These are phyloP conservation scores for Umbelopsis sp. DNA, from an alignment of 192 early-diverging fungal genomes.

Conservation along the genomic window DNA sequence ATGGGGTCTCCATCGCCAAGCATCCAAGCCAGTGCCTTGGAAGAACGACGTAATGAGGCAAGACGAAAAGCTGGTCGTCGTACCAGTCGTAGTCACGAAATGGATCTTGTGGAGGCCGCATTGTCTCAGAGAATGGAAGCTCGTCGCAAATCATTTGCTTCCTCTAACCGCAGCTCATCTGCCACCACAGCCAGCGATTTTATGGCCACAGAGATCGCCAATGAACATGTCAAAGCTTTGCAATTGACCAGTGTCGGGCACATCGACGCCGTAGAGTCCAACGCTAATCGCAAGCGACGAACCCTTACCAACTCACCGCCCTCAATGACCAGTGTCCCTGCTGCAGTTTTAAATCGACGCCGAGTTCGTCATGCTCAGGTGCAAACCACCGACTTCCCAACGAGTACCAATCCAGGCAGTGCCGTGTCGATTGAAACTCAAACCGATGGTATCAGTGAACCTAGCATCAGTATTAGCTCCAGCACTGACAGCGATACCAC, in stretches of 20 bases:
- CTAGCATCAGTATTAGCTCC: neutral
- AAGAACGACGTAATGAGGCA: slow-evolving; percentile 16
- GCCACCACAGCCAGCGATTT: slow-evolving; percentile 25
- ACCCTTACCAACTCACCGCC: neutral
- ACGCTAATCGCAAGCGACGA: slow-evolving; percentile 3
- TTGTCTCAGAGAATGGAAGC: slow-evolving; percentile 32
- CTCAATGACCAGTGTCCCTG: neutral
- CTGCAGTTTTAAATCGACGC: slow-evolving; percentile 15
- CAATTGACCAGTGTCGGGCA: slow-evolving; percentile 14
- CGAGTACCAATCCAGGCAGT: neutral
- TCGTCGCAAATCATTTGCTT: slow-evolving; percentile 21
- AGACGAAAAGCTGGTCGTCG: slow-evolving; percentile 5
- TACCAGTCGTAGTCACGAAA: slow-evolving; percentile 13
- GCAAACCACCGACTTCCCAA: slow-evolving; percentile 24
- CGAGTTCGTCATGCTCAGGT: slow-evolving; percentile 37
- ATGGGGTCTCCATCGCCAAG: neutral
- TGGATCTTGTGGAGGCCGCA: slow-evolving; percentile 38
- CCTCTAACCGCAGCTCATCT: slow-evolving; percentile 1
- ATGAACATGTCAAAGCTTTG: slow-evolving; percentile 37
- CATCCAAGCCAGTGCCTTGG: neutral
- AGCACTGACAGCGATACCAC: neutral
- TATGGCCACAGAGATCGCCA: slow-evolving; percentile 24
- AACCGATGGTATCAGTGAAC: neutral
- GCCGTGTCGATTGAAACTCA: slow-evolving; percentile 12
- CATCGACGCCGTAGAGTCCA: slow-evolving; percentile 19